Base-by-base conservation (phyloP, 176 grass and related monocot genomes). In the Aegilops sharonensis region DNA sequence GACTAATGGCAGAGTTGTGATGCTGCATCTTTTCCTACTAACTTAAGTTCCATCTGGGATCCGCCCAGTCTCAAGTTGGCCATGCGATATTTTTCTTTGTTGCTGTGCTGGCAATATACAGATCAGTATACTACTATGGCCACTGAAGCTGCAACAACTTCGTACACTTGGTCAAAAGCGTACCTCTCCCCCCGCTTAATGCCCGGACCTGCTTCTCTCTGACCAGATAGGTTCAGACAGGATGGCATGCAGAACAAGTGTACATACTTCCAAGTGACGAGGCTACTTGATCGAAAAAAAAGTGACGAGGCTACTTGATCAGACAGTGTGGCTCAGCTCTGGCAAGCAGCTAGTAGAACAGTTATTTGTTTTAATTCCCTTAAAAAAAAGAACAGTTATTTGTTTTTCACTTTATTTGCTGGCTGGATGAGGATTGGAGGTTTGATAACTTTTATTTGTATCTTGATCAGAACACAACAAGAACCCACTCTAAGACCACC, bases 121-220 rank as follows among this genome's bases (percentile, higher is more conserved):
- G 27, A 43, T 12, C 60, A 30, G 43, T 54, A 24, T 54, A 54
- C 50, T 79, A 37, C 59, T 73, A 87, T 68, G 35, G 20, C 17
- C 62, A 76, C 32, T 69, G 47, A 87, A 79, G 81, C 81, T 91
- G 37, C 81, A 91, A 87, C 89, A 80, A 87, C 89, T 91, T 88
- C 82, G 77, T 85, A 78, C 62, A 62, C 63, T 80, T 85, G 40
- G 86, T 91, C 90, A 85, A 91, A 85, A 91, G 90, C 42, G 86
- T 91, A 85, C 78, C n/a, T 59, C 82, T 48, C 70, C 36, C 36
- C 25, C 20, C n/a, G 11, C 81, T 81, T 87, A 88, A 87, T 70
- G 78, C 77, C 76, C 63, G 29, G 77, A 88, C 43, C 40, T 91
- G 81, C 85, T 81, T 88, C 81, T 74, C 76, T 88, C 81, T 91